Evolutionary conservation across 257 asterid species (phyloP).

Genomic region (Nicotiana tomentosiformis): DNA sequence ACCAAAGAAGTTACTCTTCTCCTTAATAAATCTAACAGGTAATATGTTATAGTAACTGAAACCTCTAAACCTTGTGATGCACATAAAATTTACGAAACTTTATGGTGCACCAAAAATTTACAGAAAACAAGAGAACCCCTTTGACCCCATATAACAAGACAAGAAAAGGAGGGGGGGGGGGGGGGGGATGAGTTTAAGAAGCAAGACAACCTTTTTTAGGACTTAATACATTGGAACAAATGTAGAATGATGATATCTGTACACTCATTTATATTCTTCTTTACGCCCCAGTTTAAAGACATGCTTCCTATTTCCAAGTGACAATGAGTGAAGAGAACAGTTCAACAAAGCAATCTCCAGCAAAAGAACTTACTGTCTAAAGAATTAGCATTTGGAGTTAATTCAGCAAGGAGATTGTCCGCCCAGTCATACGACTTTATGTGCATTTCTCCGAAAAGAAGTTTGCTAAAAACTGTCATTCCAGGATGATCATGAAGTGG

Average conservation of each 20-base stretch:
- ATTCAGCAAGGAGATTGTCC: conserved; percentile 14
- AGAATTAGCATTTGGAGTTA: conserved; percentile 14
- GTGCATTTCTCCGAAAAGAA: conserved; percentile 88
- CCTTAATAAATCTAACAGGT: neutral
- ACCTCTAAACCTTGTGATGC: neutral
- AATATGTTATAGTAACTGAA: neutral
- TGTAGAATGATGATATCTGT: neutral
- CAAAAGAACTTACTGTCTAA: conserved; percentile 31
- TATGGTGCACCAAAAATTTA: neutral
- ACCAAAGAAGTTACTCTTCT: neutral
- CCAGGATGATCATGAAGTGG: conserved; percentile 96
- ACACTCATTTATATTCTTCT: neutral
- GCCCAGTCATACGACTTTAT: conserved; percentile 76
- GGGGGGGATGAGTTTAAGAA: neutral
- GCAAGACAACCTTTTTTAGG: neutral
- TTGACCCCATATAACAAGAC: neutral
- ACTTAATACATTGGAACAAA: neutral
- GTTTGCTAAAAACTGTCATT: conserved; percentile 91
- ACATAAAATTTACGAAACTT: neutral
- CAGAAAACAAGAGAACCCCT: neutral
- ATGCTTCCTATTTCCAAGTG: neutral
- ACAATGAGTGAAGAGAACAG: neutral
- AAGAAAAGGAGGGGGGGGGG: neutral
- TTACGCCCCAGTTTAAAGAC: neutral
- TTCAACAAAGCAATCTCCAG: neutral